Conservation (phyloP, 148 eudicot genomes). For the Fagopyrum esculentum region DNA sequence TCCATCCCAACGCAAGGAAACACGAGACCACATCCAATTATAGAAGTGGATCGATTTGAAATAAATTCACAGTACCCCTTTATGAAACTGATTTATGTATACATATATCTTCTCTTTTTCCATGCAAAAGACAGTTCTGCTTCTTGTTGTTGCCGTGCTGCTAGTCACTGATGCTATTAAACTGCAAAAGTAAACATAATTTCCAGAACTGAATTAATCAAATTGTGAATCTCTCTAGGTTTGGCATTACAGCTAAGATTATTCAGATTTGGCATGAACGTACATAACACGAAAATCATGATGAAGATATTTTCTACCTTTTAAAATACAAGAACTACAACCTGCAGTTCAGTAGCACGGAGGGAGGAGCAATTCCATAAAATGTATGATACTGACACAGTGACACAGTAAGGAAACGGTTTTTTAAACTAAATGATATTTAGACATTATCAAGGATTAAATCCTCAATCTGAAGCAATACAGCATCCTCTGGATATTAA, state of each 20-base stretch:
- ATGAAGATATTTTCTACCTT: no score
- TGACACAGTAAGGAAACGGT: neutral
- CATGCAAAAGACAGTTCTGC: constrained; percentile 62
- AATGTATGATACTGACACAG: neutral
- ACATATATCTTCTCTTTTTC: constrained; percentile 91
- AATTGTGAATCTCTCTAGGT: neutral
- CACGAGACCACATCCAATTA: neutral
- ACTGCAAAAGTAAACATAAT: constrained; percentile 23
- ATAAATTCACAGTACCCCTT: constrained; percentile 36
- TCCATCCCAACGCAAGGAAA: neutral
- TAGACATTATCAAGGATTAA: no score
- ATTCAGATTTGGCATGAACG: neutral
- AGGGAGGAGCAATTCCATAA: neutral
- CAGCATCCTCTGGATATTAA: no score
- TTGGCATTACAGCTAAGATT: neutral
- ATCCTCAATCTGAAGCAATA: no score
- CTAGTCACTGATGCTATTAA: constrained; percentile 83
- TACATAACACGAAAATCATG: neutral
- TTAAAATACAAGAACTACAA: no score
- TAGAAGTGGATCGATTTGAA: constrained; percentile 18
- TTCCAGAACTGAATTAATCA: neutral
- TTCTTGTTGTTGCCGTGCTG: constrained; percentile 54
- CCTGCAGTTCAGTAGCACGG: neutral
- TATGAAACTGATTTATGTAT: constrained; percentile 48
- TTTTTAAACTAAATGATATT: no score